These are phyloP conservation scores for Paramecium caudatum DNA, from an alignment of 73 alveolate genomes.

Conservation along the genomic window DNA sequence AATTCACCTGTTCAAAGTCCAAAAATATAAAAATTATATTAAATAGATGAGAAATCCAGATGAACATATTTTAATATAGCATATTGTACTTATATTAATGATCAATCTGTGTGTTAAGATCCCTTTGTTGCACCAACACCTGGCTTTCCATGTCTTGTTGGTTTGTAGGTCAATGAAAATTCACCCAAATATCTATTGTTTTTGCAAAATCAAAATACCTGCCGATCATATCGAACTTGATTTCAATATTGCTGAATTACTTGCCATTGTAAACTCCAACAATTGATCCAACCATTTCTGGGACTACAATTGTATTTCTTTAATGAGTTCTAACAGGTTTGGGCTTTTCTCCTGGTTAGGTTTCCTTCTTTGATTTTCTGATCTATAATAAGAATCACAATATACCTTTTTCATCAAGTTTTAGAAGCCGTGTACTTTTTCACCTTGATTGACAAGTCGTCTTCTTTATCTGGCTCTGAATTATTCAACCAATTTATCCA, in stretches of 20 bases:
- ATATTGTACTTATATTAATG: conserved; percentile 36
- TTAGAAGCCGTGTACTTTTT: conserved; percentile 16
- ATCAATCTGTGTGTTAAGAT: conserved; percentile 71
- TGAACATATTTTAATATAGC: neutral
- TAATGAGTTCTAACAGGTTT: conserved; percentile 96
- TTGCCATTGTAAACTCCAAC: conserved; percentile 96
- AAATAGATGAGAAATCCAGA: conserved; percentile 33
- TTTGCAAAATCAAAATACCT: conserved; percentile 59
- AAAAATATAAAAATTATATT: neutral
- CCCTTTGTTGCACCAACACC: conserved; percentile 88
- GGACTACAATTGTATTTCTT: conserved; percentile 95
- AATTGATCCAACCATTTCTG: conserved; percentile 95
- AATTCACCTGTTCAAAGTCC: conserved; percentile 28
- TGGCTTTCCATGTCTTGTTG: conserved; percentile 86
- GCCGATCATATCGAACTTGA: conserved; percentile 98
- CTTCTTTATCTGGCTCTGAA: conserved; percentile 68
- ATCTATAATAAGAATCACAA: conserved; percentile 14
- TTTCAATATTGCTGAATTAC: conserved; percentile 92
- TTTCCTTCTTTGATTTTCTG: conserved; percentile 80
- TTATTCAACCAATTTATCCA: conserved; percentile 61
- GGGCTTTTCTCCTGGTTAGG: conserved; percentile 96
- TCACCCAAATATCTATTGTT: conserved; percentile 80
- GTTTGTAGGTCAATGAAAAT: conserved; percentile 84
- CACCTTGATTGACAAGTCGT: conserved; percentile 26
- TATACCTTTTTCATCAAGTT: conserved; percentile 50